Evolutionary conservation across 2,329 filamentous ascomycete genomes (phyloP), one percentile per base, ranked within the genome.

Genomic region (Coleophoma cylindrospora): DNA sequence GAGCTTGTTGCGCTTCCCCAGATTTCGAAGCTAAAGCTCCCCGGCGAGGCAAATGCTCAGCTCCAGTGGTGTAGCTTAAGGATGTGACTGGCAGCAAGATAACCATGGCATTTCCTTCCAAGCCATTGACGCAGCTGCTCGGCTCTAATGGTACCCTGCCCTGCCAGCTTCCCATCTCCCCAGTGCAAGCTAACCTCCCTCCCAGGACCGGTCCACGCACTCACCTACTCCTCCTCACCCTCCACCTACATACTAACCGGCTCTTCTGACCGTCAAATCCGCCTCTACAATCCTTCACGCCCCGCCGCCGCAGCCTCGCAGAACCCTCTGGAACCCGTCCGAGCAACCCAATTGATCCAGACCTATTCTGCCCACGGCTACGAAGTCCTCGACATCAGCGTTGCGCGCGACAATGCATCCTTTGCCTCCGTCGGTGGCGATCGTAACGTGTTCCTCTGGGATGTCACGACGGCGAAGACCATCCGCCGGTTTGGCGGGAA

Each of bases 401-500:
- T 96, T 45, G 73, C 81, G 15, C 64, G 73, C 21, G 86, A 90
- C 71, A 99, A 99, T 69, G 80, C 89, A 57, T 83, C 83, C 40
- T 96, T 99, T 67, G 86, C 84, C 10, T 91, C 86, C n/a, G 81
- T 83, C 1, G 94, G 94, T 58, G 94, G 94, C 52, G 94, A 99
- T 72, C 88, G 92, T 60, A 78, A 81, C 54, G 90, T 96, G 0
- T 96, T 96, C 65, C 76, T 96, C 5, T 97, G 94, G 94, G 94
- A 99, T 68, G 94, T 97, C 0, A 77, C 86, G 43, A 87, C 84
- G 3, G 90, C 87, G 15, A 77, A 81, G 59, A 96, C 92, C 4
- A 72, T 87, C 22, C 80, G 89, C 19, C 79, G 94, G 27, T 94
- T 92, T 68, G 76, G 76, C 15, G 78, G 79, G 19, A 78, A 77